phyloP scores from a whole-genome alignment of 371 early-diverging fungal genomes.

The Homolaphlyctis polyrhiza region DNA sequence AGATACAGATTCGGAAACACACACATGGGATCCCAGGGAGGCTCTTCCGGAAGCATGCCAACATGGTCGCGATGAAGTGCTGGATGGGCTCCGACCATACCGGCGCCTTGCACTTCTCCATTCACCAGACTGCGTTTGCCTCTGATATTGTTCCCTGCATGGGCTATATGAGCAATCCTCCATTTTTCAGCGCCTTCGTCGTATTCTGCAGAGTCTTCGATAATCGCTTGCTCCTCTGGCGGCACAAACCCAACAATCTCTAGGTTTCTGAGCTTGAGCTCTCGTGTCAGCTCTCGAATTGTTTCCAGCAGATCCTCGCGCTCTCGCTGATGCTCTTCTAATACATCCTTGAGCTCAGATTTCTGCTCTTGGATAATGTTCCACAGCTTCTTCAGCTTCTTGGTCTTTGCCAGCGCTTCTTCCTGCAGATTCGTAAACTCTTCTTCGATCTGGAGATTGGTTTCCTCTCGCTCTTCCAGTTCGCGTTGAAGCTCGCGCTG shows the following conservation, averaged over 20 bases:
- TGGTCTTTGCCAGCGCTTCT: slow-evolving; percentile 45
- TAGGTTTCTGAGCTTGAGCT: slow-evolving; percentile 37
- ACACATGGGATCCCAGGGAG: slow-evolving; percentile 42
- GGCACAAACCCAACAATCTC: slow-evolving; percentile 46
- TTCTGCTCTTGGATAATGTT: slow-evolving; percentile 37
- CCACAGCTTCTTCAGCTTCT: slow-evolving; percentile 51
- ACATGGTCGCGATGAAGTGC: slow-evolving; percentile 23
- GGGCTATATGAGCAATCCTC: slow-evolving; percentile 42
- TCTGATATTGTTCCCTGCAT: slow-evolving; percentile 52
- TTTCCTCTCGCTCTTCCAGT: slow-evolving; percentile 39
- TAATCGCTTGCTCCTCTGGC: slow-evolving; percentile 30
- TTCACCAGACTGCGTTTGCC: slow-evolving; percentile 38
- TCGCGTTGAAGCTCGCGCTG: slow-evolving; percentile 42
- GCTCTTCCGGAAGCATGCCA: slow-evolving; percentile 19
- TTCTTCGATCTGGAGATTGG: slow-evolving; percentile 52
- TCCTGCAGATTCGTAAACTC: slow-evolving; percentile 48
- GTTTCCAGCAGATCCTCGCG: slow-evolving; percentile 51
- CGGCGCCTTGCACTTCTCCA: slow-evolving; percentile 17
- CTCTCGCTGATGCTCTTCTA: slow-evolving; percentile 50
- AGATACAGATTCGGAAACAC: slow-evolving; percentile 49
- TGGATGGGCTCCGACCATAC: neutral
- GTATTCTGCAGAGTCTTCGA: slow-evolving; percentile 44
- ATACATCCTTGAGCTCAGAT: slow-evolving; percentile 48
- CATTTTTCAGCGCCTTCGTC: slow-evolving; percentile 54
- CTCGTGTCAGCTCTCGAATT: slow-evolving; percentile 46